Evolutionary conservation across 768 basidiomycete species (phyloP).

Genomic region (Gloeopeniophorella convolvens): DNA sequence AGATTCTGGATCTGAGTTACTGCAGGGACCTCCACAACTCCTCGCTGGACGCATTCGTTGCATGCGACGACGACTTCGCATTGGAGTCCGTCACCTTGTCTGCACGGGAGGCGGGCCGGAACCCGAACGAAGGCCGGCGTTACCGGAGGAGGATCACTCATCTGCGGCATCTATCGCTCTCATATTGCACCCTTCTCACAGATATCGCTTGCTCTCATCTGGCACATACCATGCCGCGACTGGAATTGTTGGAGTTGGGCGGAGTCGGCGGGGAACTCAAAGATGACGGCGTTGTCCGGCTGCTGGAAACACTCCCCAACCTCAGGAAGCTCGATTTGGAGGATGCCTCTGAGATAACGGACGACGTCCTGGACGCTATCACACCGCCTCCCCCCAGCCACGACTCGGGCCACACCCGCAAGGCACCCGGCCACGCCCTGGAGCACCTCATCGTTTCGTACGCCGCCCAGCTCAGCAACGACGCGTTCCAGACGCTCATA

Average conservation of each 20-base stretch:
- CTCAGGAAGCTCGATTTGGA: slow-evolving; percentile 83
- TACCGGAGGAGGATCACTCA: slow-evolving; percentile 58
- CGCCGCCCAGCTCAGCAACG: slow-evolving; percentile 57
- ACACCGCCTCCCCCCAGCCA: slow-evolving; percentile 38
- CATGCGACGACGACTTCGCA: slow-evolving; percentile 37
- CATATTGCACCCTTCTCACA: slow-evolving; percentile 63
- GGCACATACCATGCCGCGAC: slow-evolving; percentile 57
- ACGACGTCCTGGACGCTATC: slow-evolving; percentile 59
- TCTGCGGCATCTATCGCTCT: slow-evolving; percentile 69
- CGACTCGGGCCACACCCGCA: slow-evolving; percentile 14
- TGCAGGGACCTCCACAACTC: slow-evolving; percentile 67
- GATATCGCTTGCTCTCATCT: slow-evolving; percentile 71
- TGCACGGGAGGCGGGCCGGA: slow-evolving; percentile 59
- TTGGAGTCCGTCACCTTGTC: slow-evolving; percentile 46
- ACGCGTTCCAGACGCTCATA: slow-evolving; percentile 58
- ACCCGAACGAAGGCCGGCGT: slow-evolving; percentile 40
- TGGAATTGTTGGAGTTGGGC: slow-evolving; percentile 76
- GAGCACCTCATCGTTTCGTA: slow-evolving; percentile 69
- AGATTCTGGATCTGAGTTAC: slow-evolving; percentile 78
- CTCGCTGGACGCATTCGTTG: slow-evolving; percentile 64
- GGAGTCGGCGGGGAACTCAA: slow-evolving; percentile 63
- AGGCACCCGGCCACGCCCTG: slow-evolving; percentile 49
- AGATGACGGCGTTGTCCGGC: slow-evolving; percentile 65
- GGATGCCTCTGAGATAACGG: slow-evolving; percentile 68
- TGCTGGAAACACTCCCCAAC: slow-evolving; percentile 62